Conservation (phyloP, 2,329 filamentous ascomycete genomes). For the Neurospora sp. region DNA sequence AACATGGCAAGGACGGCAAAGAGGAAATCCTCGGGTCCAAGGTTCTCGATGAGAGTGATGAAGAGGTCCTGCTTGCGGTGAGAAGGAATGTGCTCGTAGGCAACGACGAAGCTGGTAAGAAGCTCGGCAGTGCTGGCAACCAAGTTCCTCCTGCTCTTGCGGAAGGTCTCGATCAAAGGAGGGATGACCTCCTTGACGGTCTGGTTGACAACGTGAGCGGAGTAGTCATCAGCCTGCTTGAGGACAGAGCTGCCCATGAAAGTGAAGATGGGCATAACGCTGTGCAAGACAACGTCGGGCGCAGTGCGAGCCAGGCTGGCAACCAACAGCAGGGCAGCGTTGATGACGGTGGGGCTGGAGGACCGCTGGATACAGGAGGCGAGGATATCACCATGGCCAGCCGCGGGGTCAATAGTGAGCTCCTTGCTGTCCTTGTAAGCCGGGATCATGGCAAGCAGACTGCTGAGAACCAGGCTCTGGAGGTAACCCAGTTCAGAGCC, state of each 20-base stretch:
- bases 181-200: conserved; percentile 93
- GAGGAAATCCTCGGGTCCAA: conserved; percentile 78
- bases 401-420: conserved; percentile 63
- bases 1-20: conserved; percentile 84
- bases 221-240: conserved; percentile 91
- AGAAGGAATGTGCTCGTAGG: conserved; percentile 89
- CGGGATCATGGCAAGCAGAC: conserved; percentile 74
- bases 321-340: conserved; percentile 77
- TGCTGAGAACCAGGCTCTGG: conserved; percentile 73
- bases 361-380: conserved; percentile 92
- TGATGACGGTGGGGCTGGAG: conserved; percentile 86
- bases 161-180: conserved; percentile 75
- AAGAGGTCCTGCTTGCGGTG: conserved; percentile 79
- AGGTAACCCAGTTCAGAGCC: conserved; percentile 85
- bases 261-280: conserved; percentile 98
- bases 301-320: conserved; percentile 78
- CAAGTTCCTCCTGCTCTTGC: conserved; percentile 66
- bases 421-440: conserved; percentile 53
- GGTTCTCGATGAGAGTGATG: conserved; percentile 70
- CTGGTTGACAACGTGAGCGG: conserved; percentile 88
- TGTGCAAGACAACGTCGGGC: conserved; percentile 86
- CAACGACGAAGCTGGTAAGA: conserved; percentile 89
- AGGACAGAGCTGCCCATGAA: conserved; percentile 92
- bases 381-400: conserved; percentile 78
- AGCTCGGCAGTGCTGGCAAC: conserved; percentile 79